Base-by-base conservation (phyloP, 2,329 filamentous ascomycete species). In the Ceratocystis alfenasii region DNA sequence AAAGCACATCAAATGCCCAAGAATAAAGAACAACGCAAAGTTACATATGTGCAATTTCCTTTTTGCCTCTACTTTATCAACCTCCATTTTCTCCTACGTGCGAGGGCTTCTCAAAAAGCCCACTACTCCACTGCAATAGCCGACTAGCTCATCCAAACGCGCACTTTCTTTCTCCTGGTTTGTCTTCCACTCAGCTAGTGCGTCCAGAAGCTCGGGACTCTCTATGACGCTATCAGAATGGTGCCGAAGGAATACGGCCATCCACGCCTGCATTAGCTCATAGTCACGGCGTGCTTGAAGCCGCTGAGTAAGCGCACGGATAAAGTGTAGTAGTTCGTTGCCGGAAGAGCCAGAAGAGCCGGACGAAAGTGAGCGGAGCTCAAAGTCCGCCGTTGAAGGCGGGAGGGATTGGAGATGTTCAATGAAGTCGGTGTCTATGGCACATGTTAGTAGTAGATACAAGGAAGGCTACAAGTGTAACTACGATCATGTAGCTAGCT, bases 221-320 rank as follows among this genome's bases (percentile, higher is more conserved):
- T 76, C 79, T 76, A 78, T 78, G 53, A 83, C 75, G 46, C 80
- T 69, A 69, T 84, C 82, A 69, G 82, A 83, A 75, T 97, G 93
- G 50, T 96, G 78, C 61, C 87, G 83, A 67, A 99, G 74, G 72
- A 97, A 95, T 0, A 97, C 93, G 1, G 88, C 87, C 91, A 99
- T 97, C 93, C 94, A 99, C 0, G 91, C 90, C 75, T 97, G 92
- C 17, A 90, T 88, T 48, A 99, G 81, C 76, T 99, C 94, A 75
- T 95, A 99, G 74, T 97, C 94, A 61, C 83, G 83, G 69, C 87
- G 85, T 63, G 83, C 79, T 55, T 78, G 76, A 64, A 97, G 78
- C 12, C 88, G 81, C 65, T 78, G 80, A 0, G 89, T 95, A 66
- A 99, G 76, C 1, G 91, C 91, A n/a, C 78, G 75, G 63, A 97